Percentiles rank a stretch among this genome's conserved stretches.
Conservation (phyloP, 2,329 filamentous ascomycete species). For the Cladophialophora chaetospira region DNA sequence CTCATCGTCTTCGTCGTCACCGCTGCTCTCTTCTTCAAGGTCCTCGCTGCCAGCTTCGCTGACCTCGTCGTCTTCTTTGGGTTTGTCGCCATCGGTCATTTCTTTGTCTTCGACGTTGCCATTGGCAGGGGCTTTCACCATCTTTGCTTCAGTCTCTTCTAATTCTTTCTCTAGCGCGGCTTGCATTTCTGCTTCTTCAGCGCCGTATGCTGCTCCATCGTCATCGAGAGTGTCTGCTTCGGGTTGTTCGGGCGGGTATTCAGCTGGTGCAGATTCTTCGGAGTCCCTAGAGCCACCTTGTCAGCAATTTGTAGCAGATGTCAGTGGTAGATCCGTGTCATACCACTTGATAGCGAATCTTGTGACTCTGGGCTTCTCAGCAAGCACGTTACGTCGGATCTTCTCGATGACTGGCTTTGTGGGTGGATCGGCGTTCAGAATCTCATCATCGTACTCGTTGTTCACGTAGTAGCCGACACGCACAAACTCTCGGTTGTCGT, state of each 20-base stretch:
- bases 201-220: constrained; percentile 82
- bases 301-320: no score
- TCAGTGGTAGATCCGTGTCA: constrained; percentile 32
- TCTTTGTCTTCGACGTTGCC: constrained; percentile 62
- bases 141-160: constrained; percentile 49
- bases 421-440: constrained; percentile 84
- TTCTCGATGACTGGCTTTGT: constrained; percentile 91
- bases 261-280: constrained; percentile 92
- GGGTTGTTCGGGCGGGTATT: constrained; percentile 96
- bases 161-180: constrained; percentile 60
- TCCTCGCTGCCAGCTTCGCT: constrained; percentile 78
- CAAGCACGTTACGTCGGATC: constrained; percentile 86
- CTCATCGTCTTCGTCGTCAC: constrained; percentile 69
- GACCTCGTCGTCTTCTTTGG: constrained; percentile 61
- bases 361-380: constrained; percentile 96
- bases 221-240: constrained; percentile 86
- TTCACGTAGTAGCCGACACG: constrained; percentile 99
- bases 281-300: constrained; percentile 69
- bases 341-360: constrained; percentile 99
- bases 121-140: constrained; percentile 44
- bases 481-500: constrained; percentile 95
- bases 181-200: constrained; percentile 79
- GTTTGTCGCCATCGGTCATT: constrained; percentile 65
- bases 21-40: constrained; percentile 74
- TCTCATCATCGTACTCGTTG: constrained; percentile 95